Conservation (phyloP, 73 alveolate species). For the Paraurostyla sp. region DNA sequence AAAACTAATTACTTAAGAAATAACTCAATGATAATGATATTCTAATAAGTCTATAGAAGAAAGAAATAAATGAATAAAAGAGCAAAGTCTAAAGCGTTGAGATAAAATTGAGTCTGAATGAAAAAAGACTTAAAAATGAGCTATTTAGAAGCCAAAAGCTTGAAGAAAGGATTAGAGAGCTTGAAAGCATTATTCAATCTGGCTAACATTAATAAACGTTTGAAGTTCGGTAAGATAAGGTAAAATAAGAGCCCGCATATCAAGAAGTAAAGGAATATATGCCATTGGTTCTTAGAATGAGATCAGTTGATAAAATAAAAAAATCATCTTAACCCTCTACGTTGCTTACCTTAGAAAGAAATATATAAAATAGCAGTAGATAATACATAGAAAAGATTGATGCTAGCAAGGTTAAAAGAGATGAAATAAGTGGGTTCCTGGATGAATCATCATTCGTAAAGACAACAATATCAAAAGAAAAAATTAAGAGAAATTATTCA, state of each 20-base stretch:
- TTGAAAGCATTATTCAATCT: neutral
- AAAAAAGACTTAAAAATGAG: neutral
- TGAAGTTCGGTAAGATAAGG: neutral
- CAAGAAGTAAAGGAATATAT: neutral
- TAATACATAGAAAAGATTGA: neutral
- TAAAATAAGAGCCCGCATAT: neutral
- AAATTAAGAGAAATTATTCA: neutral
- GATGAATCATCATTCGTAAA: constrained; percentile 3
- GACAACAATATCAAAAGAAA: neutral
- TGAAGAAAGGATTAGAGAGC: neutral
- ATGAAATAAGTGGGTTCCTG: constrained; percentile 13
- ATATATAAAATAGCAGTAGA: neutral
- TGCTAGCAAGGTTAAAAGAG: neutral
- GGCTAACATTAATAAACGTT: neutral
- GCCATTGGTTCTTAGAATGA: neutral
- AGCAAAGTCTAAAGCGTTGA: neutral
- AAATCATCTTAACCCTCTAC: neutral
- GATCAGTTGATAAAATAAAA: neutral
- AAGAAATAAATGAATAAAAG: neutral
- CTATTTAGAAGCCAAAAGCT: neutral
- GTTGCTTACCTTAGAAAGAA: neutral
- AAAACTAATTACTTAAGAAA: neutral
- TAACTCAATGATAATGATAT: constrained; percentile 3
- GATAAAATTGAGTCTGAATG: neutral
- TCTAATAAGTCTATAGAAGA: neutral